Evolutionary conservation across 108 stramenopile species (phyloP).

Genomic region (Skeletonema tropicum): DNA sequence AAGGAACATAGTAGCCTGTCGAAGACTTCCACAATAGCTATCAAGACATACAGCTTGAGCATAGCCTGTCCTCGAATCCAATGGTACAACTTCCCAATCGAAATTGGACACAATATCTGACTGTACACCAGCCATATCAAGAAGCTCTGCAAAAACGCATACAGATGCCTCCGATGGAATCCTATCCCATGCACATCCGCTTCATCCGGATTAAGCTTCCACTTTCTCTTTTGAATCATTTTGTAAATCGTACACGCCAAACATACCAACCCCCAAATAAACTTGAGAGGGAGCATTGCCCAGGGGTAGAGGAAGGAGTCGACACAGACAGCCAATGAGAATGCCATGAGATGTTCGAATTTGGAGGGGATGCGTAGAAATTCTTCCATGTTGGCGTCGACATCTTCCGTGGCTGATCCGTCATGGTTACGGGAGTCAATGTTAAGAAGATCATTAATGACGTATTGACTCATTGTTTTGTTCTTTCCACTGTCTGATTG

Average conservation of each 20-base stretch:
- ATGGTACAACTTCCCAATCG: slow-evolving; percentile 94
- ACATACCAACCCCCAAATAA: slow-evolving; percentile 67
- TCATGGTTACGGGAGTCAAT: slow-evolving; percentile 53
- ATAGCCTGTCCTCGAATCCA: slow-evolving; percentile 97
- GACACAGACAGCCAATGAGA: slow-evolving; percentile 89
- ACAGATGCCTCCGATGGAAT: slow-evolving; percentile 71
- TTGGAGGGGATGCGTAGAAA: slow-evolving; percentile 91
- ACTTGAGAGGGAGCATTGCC: slow-evolving; percentile 90
- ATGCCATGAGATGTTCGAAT: slow-evolving; percentile 87
- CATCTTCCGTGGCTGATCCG: slow-evolving; percentile 61
- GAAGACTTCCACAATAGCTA: slow-evolving; percentile 97
- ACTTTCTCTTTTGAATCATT: slow-evolving; percentile 2
- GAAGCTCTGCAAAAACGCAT: slow-evolving; percentile 86
- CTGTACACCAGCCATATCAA: slow-evolving; percentile 73
- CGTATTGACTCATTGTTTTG: slow-evolving; percentile 41
- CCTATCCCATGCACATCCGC: background rate
- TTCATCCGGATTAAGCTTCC: background rate
- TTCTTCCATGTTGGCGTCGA: slow-evolving; percentile 92
- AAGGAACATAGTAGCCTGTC: slow-evolving; percentile 94
- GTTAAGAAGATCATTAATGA: slow-evolving; percentile 50
- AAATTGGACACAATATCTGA: slow-evolving; percentile 75
- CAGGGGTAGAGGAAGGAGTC: slow-evolving; percentile 95
- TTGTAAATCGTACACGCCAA: slow-evolving; percentile 31
- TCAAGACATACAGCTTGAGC: slow-evolving; percentile 97
- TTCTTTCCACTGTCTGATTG: slow-evolving; percentile 9